These are phyloP conservation scores for Aspergillus vadensis DNA, from an alignment of 2,329 filamentous ascomycete genomes.

Conservation along the genomic window DNA sequence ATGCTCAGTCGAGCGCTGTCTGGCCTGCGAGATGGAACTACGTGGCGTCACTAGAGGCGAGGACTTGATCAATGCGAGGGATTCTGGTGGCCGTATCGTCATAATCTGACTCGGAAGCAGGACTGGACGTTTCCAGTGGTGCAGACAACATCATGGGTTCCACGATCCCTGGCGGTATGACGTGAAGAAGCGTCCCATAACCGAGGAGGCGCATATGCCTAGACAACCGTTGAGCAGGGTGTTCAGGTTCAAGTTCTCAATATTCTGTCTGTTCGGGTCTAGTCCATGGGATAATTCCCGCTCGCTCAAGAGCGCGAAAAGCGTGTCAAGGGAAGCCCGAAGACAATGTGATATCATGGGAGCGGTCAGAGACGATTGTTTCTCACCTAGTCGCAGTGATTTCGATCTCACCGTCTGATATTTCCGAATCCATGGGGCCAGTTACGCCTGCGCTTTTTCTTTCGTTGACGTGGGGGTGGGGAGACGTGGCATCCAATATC, in stretches of 20 bases:
- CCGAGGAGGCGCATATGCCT: neutral
- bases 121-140: neutral
- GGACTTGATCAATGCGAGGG: neutral
- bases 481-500: neutral
- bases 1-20: neutral
- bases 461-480: neutral
- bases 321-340: neutral
- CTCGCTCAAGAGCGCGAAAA: neutral
- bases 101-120: neutral
- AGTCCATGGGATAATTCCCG: neutral
- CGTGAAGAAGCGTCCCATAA: constrained; percentile 1
- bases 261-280: neutral
- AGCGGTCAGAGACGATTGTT: neutral
- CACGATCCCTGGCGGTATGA: constrained; percentile 4
- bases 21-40: neutral
- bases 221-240: neutral
- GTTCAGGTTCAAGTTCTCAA: neutral
- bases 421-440: neutral
- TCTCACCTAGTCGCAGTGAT: neutral
- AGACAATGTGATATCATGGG: neutral
- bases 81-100: neutral
- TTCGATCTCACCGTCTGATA: neutral
- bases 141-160: constrained; percentile 1
- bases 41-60: neutral
- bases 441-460: neutral